Evolutionary conservation across 2,329 filamentous ascomycete species (phyloP), one percentile per base, ranked within the genome.

Genomic region (Fusarium ambrosium): DNA sequence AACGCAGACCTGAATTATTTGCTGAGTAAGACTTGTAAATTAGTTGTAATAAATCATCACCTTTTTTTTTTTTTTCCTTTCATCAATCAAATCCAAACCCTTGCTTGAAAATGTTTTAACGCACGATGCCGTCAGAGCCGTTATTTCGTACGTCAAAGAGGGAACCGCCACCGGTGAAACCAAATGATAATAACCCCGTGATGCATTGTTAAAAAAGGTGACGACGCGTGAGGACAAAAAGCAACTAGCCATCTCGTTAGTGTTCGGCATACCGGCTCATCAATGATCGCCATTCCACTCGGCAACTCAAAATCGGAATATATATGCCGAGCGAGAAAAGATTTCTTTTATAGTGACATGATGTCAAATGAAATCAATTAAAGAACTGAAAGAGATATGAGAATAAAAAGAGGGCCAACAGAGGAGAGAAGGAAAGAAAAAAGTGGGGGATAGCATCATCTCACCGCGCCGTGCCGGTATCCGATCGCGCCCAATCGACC

Each of bases 401-500:
- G n/a, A 16, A 39, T 16, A 58, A 24, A 59, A 20, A 36, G 11
- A 56, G 16, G 34, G 9, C 22, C 10, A 11, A 41, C 32, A 41
- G 16, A 62, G 22, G 29, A 48, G 16, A 18, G 22, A 45, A 61
- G 14, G 3, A 22, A 41, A 29, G 20, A 20, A 24, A 36, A 70
- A 70, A 76, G 76, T 76, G 76, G 75, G 69, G 64, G 64, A 78
- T 76, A 77, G 75, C 71, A 77, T 78, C 77, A 78, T 77, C 77
- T 79, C 75, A 79, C 77, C 77, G 77, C 77, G 77, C 70, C 70
- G 77, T 79, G 77, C 77, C 77, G 77, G 72, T 79, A 79, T 77
- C 77, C 77, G 77, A 79, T 78, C 74, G 73, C 72, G 56, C 68
- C 77, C 77, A 79, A 78, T 79, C 69, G 75, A 79, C 74, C 77